Evolutionary conservation across 176 grass and related monocot species (phyloP).

Genomic region (Musa schizocarpa): DNA sequence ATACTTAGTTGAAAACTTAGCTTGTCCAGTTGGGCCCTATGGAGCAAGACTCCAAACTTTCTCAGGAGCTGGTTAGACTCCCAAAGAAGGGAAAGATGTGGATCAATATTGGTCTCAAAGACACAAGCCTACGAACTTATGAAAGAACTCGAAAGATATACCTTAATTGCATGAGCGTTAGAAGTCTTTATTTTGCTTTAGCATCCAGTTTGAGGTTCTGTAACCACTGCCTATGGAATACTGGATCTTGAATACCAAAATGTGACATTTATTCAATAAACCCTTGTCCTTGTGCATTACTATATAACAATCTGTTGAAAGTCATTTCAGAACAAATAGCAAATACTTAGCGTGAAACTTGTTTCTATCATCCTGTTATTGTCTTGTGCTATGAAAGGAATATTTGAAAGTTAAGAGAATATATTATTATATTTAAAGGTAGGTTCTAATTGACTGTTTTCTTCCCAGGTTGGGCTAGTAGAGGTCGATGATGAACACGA

Average conservation of each 20-base stretch:
- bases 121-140: neutral
- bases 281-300: neutral
- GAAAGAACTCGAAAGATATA: neutral
- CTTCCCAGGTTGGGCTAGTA: slow-evolving; percentile 68
- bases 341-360: neutral
- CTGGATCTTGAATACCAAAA: neutral
- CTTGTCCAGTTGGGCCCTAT: neutral
- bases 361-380: neutral
- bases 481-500: slow-evolving; percentile 95
- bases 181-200: neutral
- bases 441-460: neutral
- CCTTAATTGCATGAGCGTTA: neutral
- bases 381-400: neutral
- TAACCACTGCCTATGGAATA: neutral
- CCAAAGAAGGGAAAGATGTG: neutral
- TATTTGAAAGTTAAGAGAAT: neutral
- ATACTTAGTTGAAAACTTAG: neutral
- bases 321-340: neutral
- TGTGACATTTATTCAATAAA: neutral
- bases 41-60: neutral
- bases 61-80: neutral
- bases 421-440: neutral
- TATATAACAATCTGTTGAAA: neutral
- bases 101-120: neutral
- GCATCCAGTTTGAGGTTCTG: neutral